phyloP scores from a whole-genome alignment of 2,329 filamentous ascomycete genomes.

The Clonostachys rosea region DNA sequence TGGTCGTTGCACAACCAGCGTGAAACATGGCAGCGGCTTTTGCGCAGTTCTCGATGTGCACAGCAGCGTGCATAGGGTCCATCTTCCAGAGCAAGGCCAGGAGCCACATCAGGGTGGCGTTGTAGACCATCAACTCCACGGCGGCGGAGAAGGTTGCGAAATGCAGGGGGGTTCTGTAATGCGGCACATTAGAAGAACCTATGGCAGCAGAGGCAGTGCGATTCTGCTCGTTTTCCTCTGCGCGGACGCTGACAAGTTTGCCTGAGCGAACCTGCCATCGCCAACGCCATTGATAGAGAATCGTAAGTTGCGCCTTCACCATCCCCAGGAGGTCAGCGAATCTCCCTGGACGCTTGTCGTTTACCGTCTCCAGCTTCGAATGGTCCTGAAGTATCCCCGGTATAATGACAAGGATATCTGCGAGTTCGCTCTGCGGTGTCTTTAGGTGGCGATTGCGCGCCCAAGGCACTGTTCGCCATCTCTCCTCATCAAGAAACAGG shows the following conservation, averaged over 20 bases:
- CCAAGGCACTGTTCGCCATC: slow-evolving; percentile 7
- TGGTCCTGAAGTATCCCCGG: neutral
- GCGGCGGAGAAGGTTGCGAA: slow-evolving; percentile 3
- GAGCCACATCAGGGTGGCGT: slow-evolving; percentile 10
- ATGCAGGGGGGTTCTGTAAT: neutral
- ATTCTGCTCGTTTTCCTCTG: neutral
- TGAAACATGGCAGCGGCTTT: neutral
- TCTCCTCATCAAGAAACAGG: slow-evolving; percentile 6
- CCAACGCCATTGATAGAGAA: neutral
- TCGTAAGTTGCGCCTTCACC: neutral
- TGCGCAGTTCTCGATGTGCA: slow-evolving; percentile 1
- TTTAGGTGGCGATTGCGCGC: slow-evolving; percentile 3
- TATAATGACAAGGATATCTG: neutral
- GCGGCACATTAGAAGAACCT: neutral
- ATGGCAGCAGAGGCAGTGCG: neutral
- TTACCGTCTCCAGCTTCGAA: neutral
- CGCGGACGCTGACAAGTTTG: neutral
- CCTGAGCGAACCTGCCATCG: neutral
- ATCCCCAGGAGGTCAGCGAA: neutral
- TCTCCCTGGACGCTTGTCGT: no score
- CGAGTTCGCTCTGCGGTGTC: neutral
- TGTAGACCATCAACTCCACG: slow-evolving; percentile 9
- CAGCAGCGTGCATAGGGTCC: slow-evolving; percentile 5
- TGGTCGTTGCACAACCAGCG: no score
- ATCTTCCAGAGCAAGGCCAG: slow-evolving; percentile 10